Conservation (phyloP, 805 yeast species). For the Zygoascus ofunaensis region DNA sequence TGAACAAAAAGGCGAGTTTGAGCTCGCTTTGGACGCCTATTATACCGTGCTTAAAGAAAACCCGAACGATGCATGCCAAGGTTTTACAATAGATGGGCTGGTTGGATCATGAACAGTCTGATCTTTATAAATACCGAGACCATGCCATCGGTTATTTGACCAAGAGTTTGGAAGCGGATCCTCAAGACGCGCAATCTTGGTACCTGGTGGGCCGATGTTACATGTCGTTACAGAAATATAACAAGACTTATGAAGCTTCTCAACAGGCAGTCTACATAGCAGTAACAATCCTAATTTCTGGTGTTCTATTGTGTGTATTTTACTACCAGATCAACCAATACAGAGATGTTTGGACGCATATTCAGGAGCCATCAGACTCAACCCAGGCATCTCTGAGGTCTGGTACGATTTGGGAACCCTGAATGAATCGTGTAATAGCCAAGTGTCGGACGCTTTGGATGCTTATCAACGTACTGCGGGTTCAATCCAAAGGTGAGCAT, state of each 20-base stretch:
- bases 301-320: conserved; percentile 90
- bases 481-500: no score
- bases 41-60: conserved; percentile 83
- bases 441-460: conserved; percentile 87
- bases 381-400: conserved; percentile 93
- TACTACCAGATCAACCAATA: conserved; percentile 95
- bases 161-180: conserved; percentile 83
- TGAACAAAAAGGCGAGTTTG: conserved; percentile 87
- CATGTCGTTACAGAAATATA: conserved; percentile 91
- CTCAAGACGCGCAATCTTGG: conserved; percentile 93
- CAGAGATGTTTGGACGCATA: conserved; percentile 97
- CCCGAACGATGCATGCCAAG: conserved; percentile 78
- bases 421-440: conserved; percentile 95
- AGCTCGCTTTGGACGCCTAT: conserved; percentile 89
- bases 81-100: conserved; percentile 95
- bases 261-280: conserved; percentile 96
- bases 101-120: conserved; percentile 67
- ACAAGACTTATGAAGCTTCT: conserved; percentile 95
- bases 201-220: conserved; percentile 93
- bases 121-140: conserved; percentile 67
- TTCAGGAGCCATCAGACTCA: conserved; percentile 89
- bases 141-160: conserved; percentile 72
- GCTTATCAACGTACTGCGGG: conserved; percentile 96
- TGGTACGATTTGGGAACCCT: conserved; percentile 98
- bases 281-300: conserved; percentile 96